Base-by-base conservation (phyloP, 352 stramenopile genomes). In the Phytophthora pinifolia region DNA sequence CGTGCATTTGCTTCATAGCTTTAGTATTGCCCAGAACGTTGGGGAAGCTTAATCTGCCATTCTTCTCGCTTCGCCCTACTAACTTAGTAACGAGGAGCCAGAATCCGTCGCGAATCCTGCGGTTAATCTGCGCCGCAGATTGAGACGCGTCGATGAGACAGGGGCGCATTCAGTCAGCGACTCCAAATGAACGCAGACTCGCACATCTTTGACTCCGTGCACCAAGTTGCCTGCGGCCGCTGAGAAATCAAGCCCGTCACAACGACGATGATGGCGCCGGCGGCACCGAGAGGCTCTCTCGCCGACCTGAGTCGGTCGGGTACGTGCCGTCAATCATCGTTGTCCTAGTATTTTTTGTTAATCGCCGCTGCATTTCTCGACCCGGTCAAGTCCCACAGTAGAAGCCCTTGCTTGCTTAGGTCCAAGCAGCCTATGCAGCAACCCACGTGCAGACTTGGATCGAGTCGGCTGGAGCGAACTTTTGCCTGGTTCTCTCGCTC, bases 401-500 rank as follows among this genome's bases (percentile, higher is more conserved):
- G 36, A 30, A 1, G 30, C 15, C 10, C 39, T 64, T 39, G 56
- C 56, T 64, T 64, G 56, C 56, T 64, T 59, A 47, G 56, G 25
- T 27, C n/a, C 20, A 20, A 29, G 10, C 56, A 49, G 14, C 48
- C 56, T 64, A 64, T 64, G 54, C 17, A 62, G 34, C 56, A 58
- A 47, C 31, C 45, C 30, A 30, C 29, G n/a, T 49, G 54, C n/a
- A 59, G 31, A 59, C 22, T 45, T 32, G 31, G 29, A 34, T 27
- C 36, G 15, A 9, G 14, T 31, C 33, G 31, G n/a, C 5, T 35
- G 29, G 17, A 22, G 17, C 12, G 36, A 31, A 7, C 15, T 32
- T 33, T 54, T 25, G 32, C 39, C 49, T 39, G 20, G 20, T 54
- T 46, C 38, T 13, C 32, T 53, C n/a, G 13, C 39, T 71, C 46